Evolutionary conservation across 140 eudicot species (phyloP).

Genomic region (Cichorium intybus): DNA sequence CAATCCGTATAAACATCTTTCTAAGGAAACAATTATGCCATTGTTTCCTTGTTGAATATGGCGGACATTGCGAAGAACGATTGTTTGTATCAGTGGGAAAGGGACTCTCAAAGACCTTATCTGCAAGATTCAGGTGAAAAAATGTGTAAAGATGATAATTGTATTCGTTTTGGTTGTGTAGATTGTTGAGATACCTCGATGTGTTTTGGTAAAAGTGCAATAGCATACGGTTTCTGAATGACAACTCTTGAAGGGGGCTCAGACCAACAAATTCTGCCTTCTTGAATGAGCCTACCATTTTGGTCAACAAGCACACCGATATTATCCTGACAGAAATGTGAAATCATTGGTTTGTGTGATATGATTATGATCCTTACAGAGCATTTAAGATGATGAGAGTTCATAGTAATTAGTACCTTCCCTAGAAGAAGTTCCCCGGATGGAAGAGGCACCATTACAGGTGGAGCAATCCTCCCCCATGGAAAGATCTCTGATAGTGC

Average conservation of each 20-base stretch:
- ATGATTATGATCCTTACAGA: neutral
- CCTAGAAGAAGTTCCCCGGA: constrained; percentile 88
- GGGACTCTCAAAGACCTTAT: constrained; percentile 88
- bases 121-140: constrained; percentile 43
- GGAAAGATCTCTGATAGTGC: constrained; percentile 70
- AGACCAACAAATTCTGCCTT: constrained; percentile 96
- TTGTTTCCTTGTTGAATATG: constrained; percentile 56
- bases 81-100: constrained; percentile 84
- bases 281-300: constrained; percentile 86
- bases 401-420: constrained; percentile 50
- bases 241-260: constrained; percentile 77
- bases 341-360: neutral
- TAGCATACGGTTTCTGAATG: constrained; percentile 79
- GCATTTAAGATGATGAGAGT: neutral
- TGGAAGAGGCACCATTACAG: constrained; percentile 79
- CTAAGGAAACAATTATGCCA: constrained; percentile 63
- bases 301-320: constrained; percentile 91
- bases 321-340: constrained; percentile 59
- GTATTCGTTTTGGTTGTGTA: neutral
- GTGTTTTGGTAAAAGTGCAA: constrained; percentile 85
- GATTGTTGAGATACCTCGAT: constrained; percentile 60
- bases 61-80: constrained; percentile 80
- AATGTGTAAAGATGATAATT: constrained; percentile 12
- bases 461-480: constrained; percentile 87
- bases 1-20: constrained; percentile 72